These are phyloP conservation scores for Hyaloscypha hepaticicola DNA, from an alignment of 495 filamentous ascomycete genomes.

Conservation along the genomic window DNA sequence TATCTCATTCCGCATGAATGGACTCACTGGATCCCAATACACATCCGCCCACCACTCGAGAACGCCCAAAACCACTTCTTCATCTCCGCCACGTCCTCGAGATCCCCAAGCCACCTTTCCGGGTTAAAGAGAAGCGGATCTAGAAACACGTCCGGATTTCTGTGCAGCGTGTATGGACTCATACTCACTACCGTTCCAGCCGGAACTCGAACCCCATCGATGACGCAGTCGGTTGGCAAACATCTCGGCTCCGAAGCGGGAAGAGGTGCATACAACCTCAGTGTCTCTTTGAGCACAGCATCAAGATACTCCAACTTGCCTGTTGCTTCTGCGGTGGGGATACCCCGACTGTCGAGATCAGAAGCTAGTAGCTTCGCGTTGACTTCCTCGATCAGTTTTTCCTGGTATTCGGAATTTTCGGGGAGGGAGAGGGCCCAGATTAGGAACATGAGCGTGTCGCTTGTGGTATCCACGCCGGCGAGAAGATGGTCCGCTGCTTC, in stretches of 20 bases:
- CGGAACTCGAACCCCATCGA: conserved; percentile 60
- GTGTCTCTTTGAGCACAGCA: conserved; percentile 71
- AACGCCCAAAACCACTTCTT: conserved; percentile 43
- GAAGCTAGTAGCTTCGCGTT: conserved; percentile 43
- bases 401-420: conserved; percentile 51
- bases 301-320: conserved; percentile 68
- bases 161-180: conserved; percentile 66
- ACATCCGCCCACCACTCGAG: conserved; percentile 35
- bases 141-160: conserved; percentile 58
- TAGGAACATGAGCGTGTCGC: conserved; percentile 71
- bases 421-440: conserved; percentile 63
- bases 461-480: conserved; percentile 77
- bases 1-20: neutral
- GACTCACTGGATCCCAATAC: conserved; percentile 40
- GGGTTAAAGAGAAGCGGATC: conserved; percentile 40
- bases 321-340: conserved; percentile 45
- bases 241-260: conserved; percentile 74
- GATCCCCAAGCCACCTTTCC: conserved; percentile 30
- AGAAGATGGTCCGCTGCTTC: conserved; percentile 56
- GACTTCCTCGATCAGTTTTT: conserved; percentile 60
- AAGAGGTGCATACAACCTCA: conserved; percentile 71
- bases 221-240: conserved; percentile 46
- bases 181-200: conserved; percentile 62
- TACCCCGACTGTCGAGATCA: conserved; percentile 27
- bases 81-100: conserved; percentile 38